Evolutionary conservation across 352 stramenopile genomes (phyloP).

Genomic region (Pythium dissotocum): DNA sequence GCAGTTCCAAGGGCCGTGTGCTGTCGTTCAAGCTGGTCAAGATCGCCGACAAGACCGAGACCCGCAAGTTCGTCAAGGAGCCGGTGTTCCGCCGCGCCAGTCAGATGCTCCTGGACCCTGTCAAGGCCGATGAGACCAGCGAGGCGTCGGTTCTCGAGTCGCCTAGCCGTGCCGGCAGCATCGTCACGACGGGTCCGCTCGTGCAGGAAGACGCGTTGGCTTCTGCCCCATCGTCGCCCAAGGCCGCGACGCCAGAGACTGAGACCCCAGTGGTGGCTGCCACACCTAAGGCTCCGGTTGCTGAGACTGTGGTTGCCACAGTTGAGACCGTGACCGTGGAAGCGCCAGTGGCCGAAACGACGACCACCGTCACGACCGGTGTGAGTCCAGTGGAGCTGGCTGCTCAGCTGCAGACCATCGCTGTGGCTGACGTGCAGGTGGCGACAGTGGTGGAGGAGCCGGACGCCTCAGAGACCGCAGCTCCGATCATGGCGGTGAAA

Average conservation of each 20-base stretch:
- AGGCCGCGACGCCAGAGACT: conserved; percentile 18
- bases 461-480: background rate
- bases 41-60: conserved; percentile 28
- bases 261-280: background rate
- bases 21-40: conserved; percentile 48
- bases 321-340: background rate
- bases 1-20: conserved; percentile 39
- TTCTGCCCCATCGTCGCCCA: conserved; percentile 9
- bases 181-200: conserved; percentile 23
- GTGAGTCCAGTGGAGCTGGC: conserved; percentile 11
- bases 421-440: background rate
- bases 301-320: conserved; percentile 4
- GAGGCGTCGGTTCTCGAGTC: conserved; percentile 51
- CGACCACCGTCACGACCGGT: background rate
- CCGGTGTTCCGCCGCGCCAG: conserved; percentile 47
- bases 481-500: conserved; percentile 11
- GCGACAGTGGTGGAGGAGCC: background rate
- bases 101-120: conserved; percentile 36
- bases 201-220: conserved; percentile 4
- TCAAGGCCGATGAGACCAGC: conserved; percentile 56
- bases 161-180: conserved; percentile 43
- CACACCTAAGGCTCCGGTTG: background rate
- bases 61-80: conserved; percentile 49
- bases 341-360: background rate
- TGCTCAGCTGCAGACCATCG: conserved; percentile 9